Base-by-base conservation (phyloP, 352 stramenopile species). In the Plasmopara halstedii region DNA sequence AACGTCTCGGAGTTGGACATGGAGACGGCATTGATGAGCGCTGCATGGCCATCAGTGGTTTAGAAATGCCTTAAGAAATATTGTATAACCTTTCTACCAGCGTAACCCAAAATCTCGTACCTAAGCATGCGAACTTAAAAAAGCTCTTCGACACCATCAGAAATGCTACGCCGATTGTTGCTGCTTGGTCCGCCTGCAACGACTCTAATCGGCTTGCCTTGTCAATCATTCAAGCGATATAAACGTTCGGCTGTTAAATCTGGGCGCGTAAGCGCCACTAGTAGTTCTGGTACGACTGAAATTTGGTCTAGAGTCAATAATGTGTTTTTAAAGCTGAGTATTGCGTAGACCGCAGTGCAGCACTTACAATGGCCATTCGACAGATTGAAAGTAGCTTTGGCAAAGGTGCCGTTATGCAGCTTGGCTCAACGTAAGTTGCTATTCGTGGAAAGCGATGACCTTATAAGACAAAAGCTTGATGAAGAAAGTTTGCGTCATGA, bases 321-420 rank as follows among this genome's bases (percentile, higher is more conserved):
- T 33, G n/a, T 33, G 14, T 14, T 26, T 42, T 46, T 31, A 21
- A 22, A 34, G 22, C 11, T 35, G 9, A 14, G 11, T 39, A 11
- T 26, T 21, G 8, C 27, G 25, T 39, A 88, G 80, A 93, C 47
- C 83, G 83, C 35, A 82, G 73, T 42, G 68, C 70, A 23, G 93
- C 93, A n/a, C 64, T 98, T 38, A 81, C 95, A 20, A 96, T 96
- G 65, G 95, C 96, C 1, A 86, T 98, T 34, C 81, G 85, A 29
- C 83, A 97, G 65, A 98, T 98, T 59, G 95, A 98, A 73, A 90
- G 88, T 47, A 90, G 73, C 61, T 98, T 98, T 59, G 95, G 95
- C 42, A 92, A 96, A 41, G 96, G 96, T n/a, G 84, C 88, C 0
- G 94, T 99, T 38, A 96, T 98, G 67, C 94, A 97, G 48, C 67